Percentiles rank a stretch among this genome's conserved stretches.
Conservation (phyloP, 2,329 filamentous ascomycete genomes). For the Hypoxylon sp. region DNA sequence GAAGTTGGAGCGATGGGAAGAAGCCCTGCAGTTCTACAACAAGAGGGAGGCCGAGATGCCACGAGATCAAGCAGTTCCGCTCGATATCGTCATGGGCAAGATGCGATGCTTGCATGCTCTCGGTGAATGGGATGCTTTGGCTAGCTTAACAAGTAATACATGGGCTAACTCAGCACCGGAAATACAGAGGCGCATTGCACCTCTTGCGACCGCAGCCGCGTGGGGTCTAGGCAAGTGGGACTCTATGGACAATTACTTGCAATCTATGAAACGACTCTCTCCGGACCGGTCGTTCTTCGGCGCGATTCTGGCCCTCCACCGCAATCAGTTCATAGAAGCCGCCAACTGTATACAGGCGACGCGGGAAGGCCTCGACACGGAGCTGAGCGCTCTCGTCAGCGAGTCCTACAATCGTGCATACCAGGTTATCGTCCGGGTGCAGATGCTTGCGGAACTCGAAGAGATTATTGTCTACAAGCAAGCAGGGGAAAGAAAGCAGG, state of each 20-base stretch:
- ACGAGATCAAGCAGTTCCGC: constrained; percentile 71
- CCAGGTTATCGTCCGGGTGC: constrained; percentile 95
- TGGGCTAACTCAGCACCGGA: constrained; percentile 93
- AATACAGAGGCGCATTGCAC: constrained; percentile 90
- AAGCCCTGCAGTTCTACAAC: constrained; percentile 92
- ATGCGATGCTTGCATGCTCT: constrained; percentile 98
- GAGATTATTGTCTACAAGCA: constrained; percentile 99
- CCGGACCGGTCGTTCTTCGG: constrained; percentile 98
- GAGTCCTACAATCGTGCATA: constrained; percentile 99
- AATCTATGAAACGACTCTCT: constrained; percentile 93
- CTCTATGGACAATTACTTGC: constrained; percentile 96
- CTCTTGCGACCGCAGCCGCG: constrained; percentile 92
- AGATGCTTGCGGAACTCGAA: constrained; percentile 98
- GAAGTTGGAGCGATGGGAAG: constrained; percentile 98
- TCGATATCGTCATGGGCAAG: constrained; percentile 99
- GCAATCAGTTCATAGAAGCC: constrained; percentile 95
- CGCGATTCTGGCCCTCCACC: constrained; percentile 93
- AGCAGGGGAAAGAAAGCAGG: constrained; percentile 88
- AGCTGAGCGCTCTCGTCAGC: constrained; percentile 94
- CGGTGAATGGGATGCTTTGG: constrained; percentile 96
- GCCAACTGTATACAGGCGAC: constrained; percentile 91
- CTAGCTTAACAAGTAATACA: constrained; percentile 88
- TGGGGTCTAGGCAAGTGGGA: constrained; percentile 99
- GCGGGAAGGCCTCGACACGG: constrained; percentile 92
- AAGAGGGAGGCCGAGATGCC: constrained; percentile 82